Evolutionary conservation across 139 green algal genomes (phyloP).

Genomic region (Dunaliella primolecta): DNA sequence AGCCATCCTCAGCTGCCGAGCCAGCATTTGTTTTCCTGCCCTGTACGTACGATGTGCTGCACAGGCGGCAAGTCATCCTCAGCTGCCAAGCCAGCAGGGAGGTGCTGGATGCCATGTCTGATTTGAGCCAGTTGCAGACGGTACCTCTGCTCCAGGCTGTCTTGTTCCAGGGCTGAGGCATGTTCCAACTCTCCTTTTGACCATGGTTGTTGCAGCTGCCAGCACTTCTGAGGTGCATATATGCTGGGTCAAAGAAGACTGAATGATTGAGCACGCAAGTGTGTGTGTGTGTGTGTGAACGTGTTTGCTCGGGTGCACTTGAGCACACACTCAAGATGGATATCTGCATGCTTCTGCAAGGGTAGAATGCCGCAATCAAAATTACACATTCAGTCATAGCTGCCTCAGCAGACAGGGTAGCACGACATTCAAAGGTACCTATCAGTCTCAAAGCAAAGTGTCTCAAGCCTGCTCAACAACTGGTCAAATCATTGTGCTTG

Average conservation of each 20-base stretch:
- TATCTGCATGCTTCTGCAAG: neutral
- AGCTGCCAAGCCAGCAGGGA: constrained; percentile 31
- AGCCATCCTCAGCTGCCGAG: constrained; percentile 44
- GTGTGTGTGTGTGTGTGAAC: neutral
- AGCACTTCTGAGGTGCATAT: too few species aligned
- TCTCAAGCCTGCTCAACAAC: neutral
- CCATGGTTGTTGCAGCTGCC: too few species aligned
- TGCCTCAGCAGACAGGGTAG: too few species aligned
- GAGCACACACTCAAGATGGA: neutral
- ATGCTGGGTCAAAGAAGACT: neutral
- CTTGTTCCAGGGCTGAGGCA: constrained; percentile 44
- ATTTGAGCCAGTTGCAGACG: constrained; percentile 51
- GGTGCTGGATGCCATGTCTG: constrained; percentile 46
- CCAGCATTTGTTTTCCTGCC: neutral
- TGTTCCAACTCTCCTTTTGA: neutral
- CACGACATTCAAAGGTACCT: too few species aligned
- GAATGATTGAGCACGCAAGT: neutral
- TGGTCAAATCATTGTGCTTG: too few species aligned
- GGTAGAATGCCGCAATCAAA: neutral
- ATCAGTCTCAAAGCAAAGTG: neutral
- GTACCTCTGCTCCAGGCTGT: constrained; percentile 63
- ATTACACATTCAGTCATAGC: too few species aligned
- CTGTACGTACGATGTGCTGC: too few species aligned
- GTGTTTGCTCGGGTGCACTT: too few species aligned
- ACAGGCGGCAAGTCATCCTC: constrained; percentile 51